Conservation (phyloP, 805 yeast genomes). For the Candida coleopterorum region DNA sequence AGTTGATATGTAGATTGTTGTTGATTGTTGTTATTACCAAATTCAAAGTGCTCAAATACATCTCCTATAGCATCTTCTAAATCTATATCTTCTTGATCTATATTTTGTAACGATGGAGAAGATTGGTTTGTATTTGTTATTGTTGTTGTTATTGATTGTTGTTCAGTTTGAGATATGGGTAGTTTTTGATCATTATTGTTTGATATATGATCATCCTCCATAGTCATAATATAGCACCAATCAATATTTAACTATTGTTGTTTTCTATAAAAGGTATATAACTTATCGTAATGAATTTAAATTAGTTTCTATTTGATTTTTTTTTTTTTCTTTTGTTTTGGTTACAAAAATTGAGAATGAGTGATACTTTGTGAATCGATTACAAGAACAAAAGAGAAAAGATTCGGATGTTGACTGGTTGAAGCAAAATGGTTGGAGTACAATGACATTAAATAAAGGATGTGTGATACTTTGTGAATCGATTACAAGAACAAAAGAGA, state of each 20-base stretch:
- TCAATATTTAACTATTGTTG: background rate
- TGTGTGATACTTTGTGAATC: too few relatives aligned
- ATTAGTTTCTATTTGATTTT: too few relatives aligned
- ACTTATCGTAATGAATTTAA: too few relatives aligned
- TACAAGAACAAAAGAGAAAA: too few relatives aligned
- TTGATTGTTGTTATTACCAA: background rate
- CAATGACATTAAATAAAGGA: background rate
- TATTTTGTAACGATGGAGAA: background rate
- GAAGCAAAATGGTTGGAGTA: too few relatives aligned
- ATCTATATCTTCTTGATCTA: constrained; percentile 11
- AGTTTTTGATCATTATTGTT: background rate
- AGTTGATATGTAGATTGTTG: constrained; percentile 1
- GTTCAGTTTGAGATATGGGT: background rate
- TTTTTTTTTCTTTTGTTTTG: constrained; percentile 1
- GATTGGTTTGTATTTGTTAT: background rate
- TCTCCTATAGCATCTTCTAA: constrained; percentile 35
- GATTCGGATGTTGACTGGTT: too few relatives aligned
- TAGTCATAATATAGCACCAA: background rate
- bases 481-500: too few relatives aligned
- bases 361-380: too few relatives aligned
- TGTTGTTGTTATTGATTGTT: constrained; percentile 5
- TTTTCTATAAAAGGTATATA: too few relatives aligned
- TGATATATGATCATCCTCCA: background rate
- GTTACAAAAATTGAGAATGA: background rate
- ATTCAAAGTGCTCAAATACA: constrained; percentile 31